These are phyloP conservation scores for Neonectria ditissima DNA, from an alignment of 2,329 filamentous ascomycete genomes.

Conservation along the genomic window DNA sequence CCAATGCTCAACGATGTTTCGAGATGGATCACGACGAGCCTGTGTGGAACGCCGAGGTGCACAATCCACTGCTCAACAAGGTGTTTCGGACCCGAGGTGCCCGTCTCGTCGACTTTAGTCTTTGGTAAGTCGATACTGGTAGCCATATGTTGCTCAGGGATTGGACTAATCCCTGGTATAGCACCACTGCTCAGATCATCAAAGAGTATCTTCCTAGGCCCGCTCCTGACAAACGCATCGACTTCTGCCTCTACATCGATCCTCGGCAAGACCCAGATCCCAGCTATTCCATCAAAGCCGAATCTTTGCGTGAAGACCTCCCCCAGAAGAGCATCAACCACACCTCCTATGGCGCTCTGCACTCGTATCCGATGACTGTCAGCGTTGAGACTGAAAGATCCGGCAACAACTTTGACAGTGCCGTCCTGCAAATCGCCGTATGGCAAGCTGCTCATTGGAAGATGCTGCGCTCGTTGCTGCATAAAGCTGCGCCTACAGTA, in stretches of 20 bases:
- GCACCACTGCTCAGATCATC: neutral
- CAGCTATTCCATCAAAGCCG: neutral
- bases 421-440: neutral
- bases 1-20: no score
- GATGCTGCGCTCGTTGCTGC: neutral
- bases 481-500: neutral
- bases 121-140: no score
- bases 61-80: no score
- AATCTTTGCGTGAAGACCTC: neutral
- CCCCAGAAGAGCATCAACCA: slow-evolving; percentile 6
- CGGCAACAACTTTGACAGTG: neutral
- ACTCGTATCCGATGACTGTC: neutral
- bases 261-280: neutral
- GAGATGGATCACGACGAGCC: no score
- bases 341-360: neutral
- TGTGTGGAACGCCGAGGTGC: no score
- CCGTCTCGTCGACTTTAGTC: no score
- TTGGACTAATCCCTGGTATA: neutral
- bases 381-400: neutral
- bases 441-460: neutral
- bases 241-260: slow-evolving; percentile 5
- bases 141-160: no score
- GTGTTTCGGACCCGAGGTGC: no score
- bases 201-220: neutral
- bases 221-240: neutral